A percentile compares a stretch with the other conserved stretches of the same genome.
Evolutionary conservation across 352 stramenopile genomes (phyloP).

Genomic region (Globisporangium spiculum): DNA sequence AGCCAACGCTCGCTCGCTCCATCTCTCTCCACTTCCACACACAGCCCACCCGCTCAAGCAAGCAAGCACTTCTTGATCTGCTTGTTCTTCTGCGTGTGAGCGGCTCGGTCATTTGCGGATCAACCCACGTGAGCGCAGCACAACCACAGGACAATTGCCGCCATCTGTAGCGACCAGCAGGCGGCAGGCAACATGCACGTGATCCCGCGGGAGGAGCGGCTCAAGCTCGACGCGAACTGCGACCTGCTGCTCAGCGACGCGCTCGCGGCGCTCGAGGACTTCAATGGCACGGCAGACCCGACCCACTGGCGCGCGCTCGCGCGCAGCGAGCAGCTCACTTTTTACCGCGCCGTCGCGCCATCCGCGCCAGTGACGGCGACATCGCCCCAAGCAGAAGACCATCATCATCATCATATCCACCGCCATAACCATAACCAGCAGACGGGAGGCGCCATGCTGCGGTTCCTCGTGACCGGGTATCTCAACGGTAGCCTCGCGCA

Average conservation of each 20-base stretch:
- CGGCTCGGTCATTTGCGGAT: background rate
- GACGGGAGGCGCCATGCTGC: constrained; percentile 12
- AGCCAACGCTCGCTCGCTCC: background rate
- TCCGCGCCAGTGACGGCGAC: background rate
- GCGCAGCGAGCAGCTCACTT: constrained; percentile 36
- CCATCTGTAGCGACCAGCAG: background rate
- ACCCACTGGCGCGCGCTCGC: constrained; percentile 34
- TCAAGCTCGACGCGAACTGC: constrained; percentile 37
- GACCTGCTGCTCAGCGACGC: constrained; percentile 48
- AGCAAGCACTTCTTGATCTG: background rate
- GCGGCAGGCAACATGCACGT: constrained; percentile 3
- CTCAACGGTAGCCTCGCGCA: constrained; percentile 34
- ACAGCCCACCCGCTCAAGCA: background rate
- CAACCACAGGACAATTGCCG: background rate
- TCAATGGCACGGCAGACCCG: constrained; percentile 34
- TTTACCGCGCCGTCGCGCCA: constrained; percentile 24
- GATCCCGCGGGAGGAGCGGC: constrained; percentile 36
- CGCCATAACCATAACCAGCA: background rate
- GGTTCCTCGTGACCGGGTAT: constrained; percentile 42
- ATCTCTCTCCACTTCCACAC: background rate
- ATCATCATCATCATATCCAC: background rate
- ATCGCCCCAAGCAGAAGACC: too few species aligned
- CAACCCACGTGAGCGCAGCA: background rate
- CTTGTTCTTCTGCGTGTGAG: background rate
- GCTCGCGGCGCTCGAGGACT: constrained; percentile 35